Percentiles rank a stretch among this genome's conserved stretches.
Conservation (phyloP, 1,284 basidiomycete species). For the Malassezia arunalokei region DNA sequence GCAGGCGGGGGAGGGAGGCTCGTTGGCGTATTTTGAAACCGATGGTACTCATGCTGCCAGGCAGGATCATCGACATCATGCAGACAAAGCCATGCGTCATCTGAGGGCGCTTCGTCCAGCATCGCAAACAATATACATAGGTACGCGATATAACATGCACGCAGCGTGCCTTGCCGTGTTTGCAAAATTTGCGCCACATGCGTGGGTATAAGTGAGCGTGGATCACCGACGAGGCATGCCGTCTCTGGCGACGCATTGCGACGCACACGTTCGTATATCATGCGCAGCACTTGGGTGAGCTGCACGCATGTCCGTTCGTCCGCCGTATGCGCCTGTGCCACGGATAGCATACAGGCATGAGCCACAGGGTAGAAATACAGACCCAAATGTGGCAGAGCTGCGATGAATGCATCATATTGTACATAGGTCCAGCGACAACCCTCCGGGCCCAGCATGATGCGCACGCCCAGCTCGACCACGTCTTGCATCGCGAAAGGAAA, state of each 20-base stretch:
- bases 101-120: not conserved
- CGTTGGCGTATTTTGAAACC: not conserved
- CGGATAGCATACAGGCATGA: not conserved
- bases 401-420: not conserved
- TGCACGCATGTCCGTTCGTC: not conserved
- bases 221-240: not conserved
- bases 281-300: not conserved
- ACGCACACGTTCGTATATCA: not conserved
- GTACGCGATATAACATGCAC: not conserved
- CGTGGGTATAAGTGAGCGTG: not conserved
- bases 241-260: not conserved
- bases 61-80: not conserved
- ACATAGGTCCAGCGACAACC: not conserved
- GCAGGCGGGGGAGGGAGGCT: not conserved
- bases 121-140: not conserved
- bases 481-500: constrained; percentile 11
- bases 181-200: not conserved
- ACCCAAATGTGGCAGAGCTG: not conserved
- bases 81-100: not conserved
- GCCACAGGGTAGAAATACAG: not conserved
- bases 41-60: not conserved
- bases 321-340: not conserved
- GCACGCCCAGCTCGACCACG: constrained; percentile 1
- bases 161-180: not conserved
- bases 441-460: not conserved